Base-by-base conservation (phyloP, 2,329 filamentous ascomycete species). In the Fusarium anthophilum region DNA sequence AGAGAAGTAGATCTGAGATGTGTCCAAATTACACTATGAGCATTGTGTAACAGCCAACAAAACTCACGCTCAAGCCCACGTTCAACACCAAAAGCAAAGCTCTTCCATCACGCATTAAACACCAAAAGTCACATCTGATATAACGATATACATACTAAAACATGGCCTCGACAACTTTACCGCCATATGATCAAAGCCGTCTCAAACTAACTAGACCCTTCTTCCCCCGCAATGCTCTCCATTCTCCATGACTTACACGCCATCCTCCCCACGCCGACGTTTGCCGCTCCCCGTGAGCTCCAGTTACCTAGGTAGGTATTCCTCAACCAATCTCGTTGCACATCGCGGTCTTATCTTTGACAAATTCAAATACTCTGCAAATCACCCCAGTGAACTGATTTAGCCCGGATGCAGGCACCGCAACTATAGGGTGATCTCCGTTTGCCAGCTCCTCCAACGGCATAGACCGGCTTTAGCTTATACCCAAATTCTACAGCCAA, bases 191-290 rank as follows among this genome's bases (percentile, higher is more conserved):
- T 39, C 32, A 37, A 45, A 32, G 8, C 18, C 18, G 17, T n/a
- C 41, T 24, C 26, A 44, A 30, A 43, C 6, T 44, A 30, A 15
- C 3, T 38, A 28, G 48, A 37, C 61, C 39, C n/a, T 14, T 20
- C n/a, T 18, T 57, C 66, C 45, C 51, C 66, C 51, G n/a, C 41
- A 54, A 47, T 53, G 32, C 17, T 24, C 54, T 69, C 37, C 32
- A 66, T 48, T 32, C 26, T 44, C 39, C 18, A 30, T 63, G 44
- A 69, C 57, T 69, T 69, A 70, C 43, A 66, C 55, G 38, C 54
- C n/a, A 53, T 51, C 47, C 35, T 38, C 66, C 54, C 70, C 71
- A 74, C 58, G 67, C 71, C 71, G 71, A 74, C 38, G 71, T 47
- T 74, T 72, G 71, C 71, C 71, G 70, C 70, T 61, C 60, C 38